Conservation (phyloP, 306 rosid species). For the Lathyrus aphaca region DNA sequence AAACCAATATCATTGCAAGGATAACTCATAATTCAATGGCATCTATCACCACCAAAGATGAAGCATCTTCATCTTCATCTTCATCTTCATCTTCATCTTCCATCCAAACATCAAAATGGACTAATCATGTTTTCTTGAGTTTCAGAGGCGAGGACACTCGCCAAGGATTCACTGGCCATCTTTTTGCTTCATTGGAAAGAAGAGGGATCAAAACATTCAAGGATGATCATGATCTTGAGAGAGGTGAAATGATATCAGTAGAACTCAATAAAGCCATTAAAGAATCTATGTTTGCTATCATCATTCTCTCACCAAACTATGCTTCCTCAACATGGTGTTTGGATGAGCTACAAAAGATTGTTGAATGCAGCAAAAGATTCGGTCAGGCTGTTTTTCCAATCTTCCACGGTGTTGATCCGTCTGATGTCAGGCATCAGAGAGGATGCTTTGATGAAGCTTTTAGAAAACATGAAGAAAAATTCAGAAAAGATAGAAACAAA, state of each 20-base stretch:
- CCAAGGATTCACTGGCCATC: slow-evolving; percentile 42
- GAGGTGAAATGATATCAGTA: slow-evolving; percentile 30
- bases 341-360: slow-evolving; percentile 47
- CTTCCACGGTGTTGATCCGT: slow-evolving; percentile 44
- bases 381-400: slow-evolving; percentile 39
- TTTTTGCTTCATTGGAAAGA: slow-evolving; percentile 40
- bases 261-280: slow-evolving; percentile 43
- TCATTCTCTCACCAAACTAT: slow-evolving; percentile 47
- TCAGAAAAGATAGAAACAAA: slow-evolving; percentile 18
- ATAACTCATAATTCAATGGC: slow-evolving; percentile 31
- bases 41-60: slow-evolving; percentile 11
- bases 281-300: slow-evolving; percentile 43
- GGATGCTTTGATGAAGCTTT: slow-evolving; percentile 37
- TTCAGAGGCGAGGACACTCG: slow-evolving; percentile 43
- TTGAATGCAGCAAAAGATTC: slow-evolving; percentile 29
- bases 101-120: slow-evolving; percentile 16
- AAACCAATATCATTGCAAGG: background rate
- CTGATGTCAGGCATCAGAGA: slow-evolving; percentile 45
- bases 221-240: slow-evolving; percentile 44
- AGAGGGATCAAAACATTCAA: slow-evolving; percentile 40
- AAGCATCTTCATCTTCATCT: slow-evolving; percentile 36
- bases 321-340: slow-evolving; percentile 43
- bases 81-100: slow-evolving; percentile 23
- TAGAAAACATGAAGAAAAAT: slow-evolving; percentile 38
- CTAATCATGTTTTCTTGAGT: slow-evolving; percentile 47